Percentiles rank a stretch among this genome's conserved stretches.
Conservation (phyloP, 2,329 filamentous ascomycete genomes). For the Aspergillus floridensis region DNA sequence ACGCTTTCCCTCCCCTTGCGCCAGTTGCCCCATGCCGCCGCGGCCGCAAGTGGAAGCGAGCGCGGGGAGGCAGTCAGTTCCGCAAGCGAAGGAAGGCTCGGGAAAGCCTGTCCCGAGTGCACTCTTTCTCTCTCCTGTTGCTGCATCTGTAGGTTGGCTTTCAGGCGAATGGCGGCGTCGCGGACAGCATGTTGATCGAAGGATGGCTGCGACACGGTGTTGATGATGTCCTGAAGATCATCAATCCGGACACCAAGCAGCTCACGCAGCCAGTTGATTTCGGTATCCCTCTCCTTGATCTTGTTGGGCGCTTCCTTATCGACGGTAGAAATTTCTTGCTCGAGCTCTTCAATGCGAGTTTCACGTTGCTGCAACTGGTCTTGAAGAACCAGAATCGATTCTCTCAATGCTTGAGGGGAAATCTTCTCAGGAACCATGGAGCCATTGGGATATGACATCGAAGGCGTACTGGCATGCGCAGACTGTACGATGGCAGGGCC, state of each 20-base stretch:
- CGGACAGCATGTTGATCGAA: slow-evolving; percentile 78
- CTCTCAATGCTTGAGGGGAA: slow-evolving; percentile 88
- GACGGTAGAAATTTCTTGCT: slow-evolving; percentile 64
- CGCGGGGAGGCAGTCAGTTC: slow-evolving; percentile 76
- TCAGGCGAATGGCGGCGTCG: slow-evolving; percentile 87
- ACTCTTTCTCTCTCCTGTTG: slow-evolving; percentile 90
- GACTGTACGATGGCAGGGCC: slow-evolving; percentile 36
- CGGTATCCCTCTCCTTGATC: slow-evolving; percentile 86
- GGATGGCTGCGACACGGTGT: slow-evolving; percentile 67
- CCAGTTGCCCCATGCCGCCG: slow-evolving; percentile 98
- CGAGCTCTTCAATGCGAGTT: slow-evolving; percentile 80
- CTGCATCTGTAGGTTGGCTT: slow-evolving; percentile 96
- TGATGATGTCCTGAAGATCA: slow-evolving; percentile 89
- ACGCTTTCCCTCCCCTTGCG: slow-evolving; percentile 64
- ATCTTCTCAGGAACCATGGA: slow-evolving; percentile 73
- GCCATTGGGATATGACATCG: slow-evolving; percentile 44
- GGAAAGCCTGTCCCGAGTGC: slow-evolving; percentile 64
- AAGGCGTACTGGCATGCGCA: slow-evolving; percentile 48
- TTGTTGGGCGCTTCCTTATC: slow-evolving; percentile 78
- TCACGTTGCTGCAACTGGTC: slow-evolving; percentile 96
- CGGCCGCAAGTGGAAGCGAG: slow-evolving; percentile 74
- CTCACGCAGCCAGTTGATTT: slow-evolving; percentile 93
- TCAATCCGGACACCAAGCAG: slow-evolving; percentile 85
- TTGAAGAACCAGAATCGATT: slow-evolving; percentile 94
- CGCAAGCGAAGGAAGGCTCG: slow-evolving; percentile 73